These are phyloP conservation scores for Huiozyma naganishii DNA, from an alignment of 805 yeast genomes.

Conservation along the genomic window DNA sequence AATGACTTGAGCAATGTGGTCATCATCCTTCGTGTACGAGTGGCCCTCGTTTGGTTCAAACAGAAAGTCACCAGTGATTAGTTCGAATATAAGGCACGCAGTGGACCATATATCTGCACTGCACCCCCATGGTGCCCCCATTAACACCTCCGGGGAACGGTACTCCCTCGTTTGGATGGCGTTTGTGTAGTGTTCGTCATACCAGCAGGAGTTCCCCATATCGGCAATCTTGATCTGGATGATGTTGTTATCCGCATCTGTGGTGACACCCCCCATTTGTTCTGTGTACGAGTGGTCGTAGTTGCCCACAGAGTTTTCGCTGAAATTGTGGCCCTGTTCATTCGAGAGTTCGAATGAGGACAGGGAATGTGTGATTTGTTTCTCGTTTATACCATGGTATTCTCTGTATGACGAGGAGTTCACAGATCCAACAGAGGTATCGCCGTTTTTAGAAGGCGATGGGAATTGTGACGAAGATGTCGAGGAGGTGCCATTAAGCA, in stretches of 20 bases:
- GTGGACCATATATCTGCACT: conserved; percentile 94
- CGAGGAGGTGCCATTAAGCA: conserved; percentile 12
- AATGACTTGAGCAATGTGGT: conserved; percentile 90
- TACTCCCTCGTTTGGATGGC: conserved; percentile 90
- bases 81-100: conserved; percentile 83
- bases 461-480: conserved; percentile 5
- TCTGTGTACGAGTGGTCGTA: no score
- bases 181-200: conserved; percentile 68
- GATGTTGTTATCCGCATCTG: conserved; percentile 31
- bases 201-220: conserved; percentile 85
- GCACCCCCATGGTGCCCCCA: conserved; percentile 88
- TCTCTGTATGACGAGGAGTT: neutral
- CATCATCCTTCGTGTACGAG: conserved; percentile 80
- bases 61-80: conserved; percentile 86
- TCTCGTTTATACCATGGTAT: conserved; percentile 1
- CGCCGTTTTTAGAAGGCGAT: neutral
- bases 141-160: conserved; percentile 77
- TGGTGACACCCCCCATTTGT: neutral
- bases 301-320: no score
- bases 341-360: conserved; percentile 30
- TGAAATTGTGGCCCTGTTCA: neutral
- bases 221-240: conserved; percentile 85
- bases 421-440: conserved; percentile 1
- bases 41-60: conserved; percentile 78
- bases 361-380: conserved; percentile 27